A percentile compares a stretch with the other conserved stretches of the same genome.
Conservation (phyloP, 177 flowering plant genomes). For the Telopea speciosissima region DNA sequence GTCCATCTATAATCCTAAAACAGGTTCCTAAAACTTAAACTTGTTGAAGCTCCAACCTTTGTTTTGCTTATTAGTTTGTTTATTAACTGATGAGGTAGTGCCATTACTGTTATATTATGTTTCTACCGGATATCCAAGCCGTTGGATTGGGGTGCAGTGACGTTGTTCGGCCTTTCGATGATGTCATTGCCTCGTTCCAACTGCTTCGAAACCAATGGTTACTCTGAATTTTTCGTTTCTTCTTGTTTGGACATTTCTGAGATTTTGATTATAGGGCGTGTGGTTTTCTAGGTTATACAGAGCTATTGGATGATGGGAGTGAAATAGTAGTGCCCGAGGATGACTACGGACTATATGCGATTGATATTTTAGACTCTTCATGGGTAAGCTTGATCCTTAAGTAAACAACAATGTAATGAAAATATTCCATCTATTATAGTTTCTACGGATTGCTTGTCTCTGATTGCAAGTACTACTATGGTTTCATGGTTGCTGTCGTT, state of each 20-base stretch:
- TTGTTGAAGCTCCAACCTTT: too few species aligned
- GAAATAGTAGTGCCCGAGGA: conserved; percentile 62
- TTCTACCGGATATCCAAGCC: neutral
- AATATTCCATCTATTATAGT: too few species aligned
- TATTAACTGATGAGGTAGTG: neutral
- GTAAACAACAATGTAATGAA: too few species aligned
- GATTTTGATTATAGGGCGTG: conserved; percentile 2
- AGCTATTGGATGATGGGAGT: conserved; percentile 33
- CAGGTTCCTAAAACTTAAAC: conserved; percentile 28
- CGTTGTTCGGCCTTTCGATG: neutral
- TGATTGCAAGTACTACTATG: too few species aligned
- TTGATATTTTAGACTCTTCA: conserved; percentile 67
- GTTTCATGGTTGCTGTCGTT: too few species aligned
- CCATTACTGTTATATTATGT: neutral
- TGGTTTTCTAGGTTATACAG: conserved; percentile 48
- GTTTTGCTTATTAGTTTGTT: neutral
- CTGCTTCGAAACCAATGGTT: neutral
- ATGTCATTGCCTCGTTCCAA: neutral
- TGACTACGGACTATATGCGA: conserved; percentile 70
- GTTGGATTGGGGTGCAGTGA: neutral
- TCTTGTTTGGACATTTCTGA: too few species aligned
- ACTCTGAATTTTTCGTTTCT: too few species aligned
- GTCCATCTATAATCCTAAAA: conserved; percentile 56
- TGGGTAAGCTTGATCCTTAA: conserved; percentile 17
- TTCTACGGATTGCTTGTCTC: too few species aligned